phyloP scores from a whole-genome alignment of 768 basidiomycete species.

The Rhizopogon sp. region DNA sequence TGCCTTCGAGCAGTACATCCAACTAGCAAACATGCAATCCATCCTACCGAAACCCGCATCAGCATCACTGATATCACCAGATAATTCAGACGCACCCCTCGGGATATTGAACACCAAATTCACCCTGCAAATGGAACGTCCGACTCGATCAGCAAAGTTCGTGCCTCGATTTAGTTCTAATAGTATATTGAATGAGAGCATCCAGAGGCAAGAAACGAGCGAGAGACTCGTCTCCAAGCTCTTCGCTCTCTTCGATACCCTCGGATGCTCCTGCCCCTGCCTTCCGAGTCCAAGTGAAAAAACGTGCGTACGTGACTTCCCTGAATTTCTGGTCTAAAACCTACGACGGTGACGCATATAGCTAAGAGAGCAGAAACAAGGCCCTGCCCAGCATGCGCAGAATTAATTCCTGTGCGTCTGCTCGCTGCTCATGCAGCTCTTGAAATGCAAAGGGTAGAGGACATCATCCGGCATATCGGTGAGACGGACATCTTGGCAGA shows the following conservation, averaged over 20 bases:
- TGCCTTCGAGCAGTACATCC: conserved; percentile 1
- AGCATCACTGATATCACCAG: neutral
- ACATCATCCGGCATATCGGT: conserved; percentile 60
- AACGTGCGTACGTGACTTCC: conserved; percentile 33
- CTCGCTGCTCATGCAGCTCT: conserved; percentile 58
- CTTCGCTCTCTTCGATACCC: conserved; percentile 31
- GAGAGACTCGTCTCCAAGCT: conserved; percentile 22
- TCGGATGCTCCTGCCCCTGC: conserved; percentile 15
- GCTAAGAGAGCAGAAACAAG: conserved; percentile 73
- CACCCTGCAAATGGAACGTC: neutral
- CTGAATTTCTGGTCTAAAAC: neutral
- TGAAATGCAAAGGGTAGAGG: conserved; percentile 65
- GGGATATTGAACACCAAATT: neutral
- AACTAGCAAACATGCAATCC: conserved; percentile 3
- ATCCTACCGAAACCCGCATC: neutral
- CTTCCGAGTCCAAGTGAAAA: conserved; percentile 34
- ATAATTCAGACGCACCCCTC: neutral
- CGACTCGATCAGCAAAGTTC: neutral
- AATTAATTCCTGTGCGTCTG: conserved; percentile 69
- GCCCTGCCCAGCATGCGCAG: conserved; percentile 70
- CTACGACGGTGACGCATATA: conserved; percentile 20
- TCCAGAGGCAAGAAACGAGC: conserved; percentile 49
- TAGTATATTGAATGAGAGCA: neutral
- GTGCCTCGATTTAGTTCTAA: neutral
- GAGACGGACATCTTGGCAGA: conserved; percentile 50